Percentiles rank a stretch among this genome's conserved stretches.
These are phyloP conservation scores for Hamiltosporidium magnivora DNA, from an alignment of 371 early-diverging fungal genomes.

Conservation along the genomic window DNA sequence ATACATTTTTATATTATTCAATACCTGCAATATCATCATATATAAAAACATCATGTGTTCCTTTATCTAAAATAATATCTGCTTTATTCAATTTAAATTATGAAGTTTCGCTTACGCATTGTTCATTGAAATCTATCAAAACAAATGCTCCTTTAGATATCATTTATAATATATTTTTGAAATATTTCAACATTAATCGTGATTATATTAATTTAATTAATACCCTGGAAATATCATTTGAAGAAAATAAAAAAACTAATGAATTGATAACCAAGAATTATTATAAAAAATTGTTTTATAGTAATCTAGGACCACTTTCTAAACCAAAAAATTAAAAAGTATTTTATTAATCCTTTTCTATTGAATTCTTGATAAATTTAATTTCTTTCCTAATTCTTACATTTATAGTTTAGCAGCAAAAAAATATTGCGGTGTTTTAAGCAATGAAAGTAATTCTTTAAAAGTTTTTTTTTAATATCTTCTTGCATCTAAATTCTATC, in stretches of 20 bases:
- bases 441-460: too few relatives aligned
- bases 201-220: not conserved
- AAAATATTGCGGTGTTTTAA: too few relatives aligned
- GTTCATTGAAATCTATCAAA: constrained; percentile 69
- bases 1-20: constrained; percentile 43
- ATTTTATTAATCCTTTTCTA: not conserved
- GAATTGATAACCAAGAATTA: not conserved
- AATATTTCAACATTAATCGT: constrained; percentile 35
- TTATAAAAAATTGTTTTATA: not conserved
- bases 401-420: too few relatives aligned
- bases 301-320: not conserved
- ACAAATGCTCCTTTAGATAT: constrained; percentile 75
- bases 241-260: not conserved
- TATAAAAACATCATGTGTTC: constrained; percentile 28
- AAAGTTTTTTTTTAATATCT: too few relatives aligned
- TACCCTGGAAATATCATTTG: not conserved
- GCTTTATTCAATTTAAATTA: constrained; percentile 80
- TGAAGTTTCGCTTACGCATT: constrained; percentile 76
- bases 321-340: not conserved
- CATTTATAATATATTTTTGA: constrained; percentile 43
- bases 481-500: too few relatives aligned
- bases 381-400: too few relatives aligned
- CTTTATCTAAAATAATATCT: constrained; percentile 58
- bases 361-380: too few relatives aligned
- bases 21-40: constrained; percentile 25